Base-by-base conservation (phyloP, 2,329 filamentous ascomycete genomes). In the Ophiostoma quercus region DNA sequence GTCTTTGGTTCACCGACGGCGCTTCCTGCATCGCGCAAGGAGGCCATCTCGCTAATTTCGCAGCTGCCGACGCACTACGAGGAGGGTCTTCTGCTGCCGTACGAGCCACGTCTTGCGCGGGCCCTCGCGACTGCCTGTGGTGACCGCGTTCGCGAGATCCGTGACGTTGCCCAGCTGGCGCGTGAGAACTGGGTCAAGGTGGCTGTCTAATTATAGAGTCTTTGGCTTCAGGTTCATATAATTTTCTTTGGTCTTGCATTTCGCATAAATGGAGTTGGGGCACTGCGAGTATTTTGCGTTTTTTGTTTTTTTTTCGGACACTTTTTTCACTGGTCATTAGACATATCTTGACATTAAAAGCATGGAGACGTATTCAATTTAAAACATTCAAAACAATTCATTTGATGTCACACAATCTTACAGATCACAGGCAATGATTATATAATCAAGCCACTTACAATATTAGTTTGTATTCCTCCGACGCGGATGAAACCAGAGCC, bases 71-170 rank as follows among this genome's bases (percentile, higher is more conserved):
- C 74, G 22, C 79, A 80, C 73, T 85, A 83, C 72, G 85, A 86
- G 71, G 78, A 82, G 12, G 77, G 80, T 6, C 76, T 82, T 66
- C 74, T 87, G 25, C 73, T 84, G 67, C 77, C 82, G 0, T 79
- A 82, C 72, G 80, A 80, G 62, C 79, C 79, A 37, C 77, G 77
- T 68, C 79, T 86, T 62, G 79, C 82, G 71, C 78, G 82, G 3
- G 80, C 84, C 68, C 74, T 88, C 71, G 81, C 82, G 1, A 74
- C 78, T 9, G 84, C 84, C 1, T 85, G 84, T 67, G 85, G 85
- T 1, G 84, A 87, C 72, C 76, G 78, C 6, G 82, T 85, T 9
- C 79, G 86, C 63, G 84, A 85, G 71, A 79, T 87, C 63, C 80
- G 86, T 66, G 82, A 79, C 69, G 79, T 79, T 66, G 85, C 85